Percentiles rank a stretch among this genome's conserved stretches.
These are phyloP conservation scores for Melampsora larici-populina DNA, from an alignment of 1,284 basidiomycete species.

Conservation along the genomic window DNA sequence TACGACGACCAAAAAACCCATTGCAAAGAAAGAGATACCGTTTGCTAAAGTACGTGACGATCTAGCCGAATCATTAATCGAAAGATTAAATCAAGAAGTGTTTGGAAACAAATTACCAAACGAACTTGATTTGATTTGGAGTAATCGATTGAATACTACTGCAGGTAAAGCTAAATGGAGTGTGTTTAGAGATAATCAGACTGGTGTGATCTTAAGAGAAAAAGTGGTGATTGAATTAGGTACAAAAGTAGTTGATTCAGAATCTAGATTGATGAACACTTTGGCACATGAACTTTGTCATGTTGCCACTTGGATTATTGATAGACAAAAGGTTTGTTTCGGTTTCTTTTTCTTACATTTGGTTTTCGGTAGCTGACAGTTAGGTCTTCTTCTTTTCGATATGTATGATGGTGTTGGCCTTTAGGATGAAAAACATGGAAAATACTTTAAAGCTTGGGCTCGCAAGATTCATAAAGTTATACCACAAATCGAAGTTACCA, in stretches of 20 bases:
- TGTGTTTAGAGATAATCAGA: constrained; percentile 52
- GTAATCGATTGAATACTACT: constrained; percentile 66
- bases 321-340: constrained; percentile 65
- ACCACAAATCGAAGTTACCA: constrained; percentile 69
- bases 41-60: constrained; percentile 25
- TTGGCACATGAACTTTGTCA: constrained; percentile 84
- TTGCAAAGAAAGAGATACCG: neutral
- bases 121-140: constrained; percentile 68
- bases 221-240: constrained; percentile 64
- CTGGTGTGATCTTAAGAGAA: constrained; percentile 58
- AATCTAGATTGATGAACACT: constrained; percentile 71
- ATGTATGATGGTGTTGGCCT: neutral
- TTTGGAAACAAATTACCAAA: constrained; percentile 59
- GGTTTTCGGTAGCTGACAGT: neutral
- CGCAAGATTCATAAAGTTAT: constrained; percentile 62
- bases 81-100: constrained; percentile 12
- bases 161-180: constrained; percentile 73
- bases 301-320: constrained; percentile 74
- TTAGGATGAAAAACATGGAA: constrained; percentile 59
- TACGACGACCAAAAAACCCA: neutral
- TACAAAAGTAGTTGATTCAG: constrained; percentile 69
- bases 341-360: neutral
- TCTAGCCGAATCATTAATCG: constrained; percentile 18
- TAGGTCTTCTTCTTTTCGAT: neutral
- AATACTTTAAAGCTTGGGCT: constrained; percentile 42